A percentile compares a stretch with the other conserved stretches of the same genome.
These are phyloP conservation scores for Conidiobolus coronatus DNA, from an alignment of 371 early-diverging fungal genomes.

Conservation along the genomic window DNA sequence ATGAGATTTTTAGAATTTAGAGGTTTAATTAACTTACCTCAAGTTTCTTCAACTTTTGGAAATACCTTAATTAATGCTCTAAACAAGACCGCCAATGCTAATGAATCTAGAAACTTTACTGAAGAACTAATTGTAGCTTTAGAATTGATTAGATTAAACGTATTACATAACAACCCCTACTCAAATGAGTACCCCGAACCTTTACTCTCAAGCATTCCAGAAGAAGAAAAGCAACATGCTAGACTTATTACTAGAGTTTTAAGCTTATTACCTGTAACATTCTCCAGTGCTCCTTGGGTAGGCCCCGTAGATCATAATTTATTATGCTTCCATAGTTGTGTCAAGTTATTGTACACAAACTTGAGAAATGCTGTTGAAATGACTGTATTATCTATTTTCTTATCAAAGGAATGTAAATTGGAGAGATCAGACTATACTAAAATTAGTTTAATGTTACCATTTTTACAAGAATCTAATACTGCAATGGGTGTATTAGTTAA, in stretches of 20 bases:
- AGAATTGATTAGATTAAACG: slow-evolving; percentile 29
- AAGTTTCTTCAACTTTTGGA: not conserved
- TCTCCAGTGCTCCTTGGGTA: slow-evolving; percentile 24
- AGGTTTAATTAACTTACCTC: slow-evolving; percentile 1
- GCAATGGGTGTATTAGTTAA: slow-evolving; percentile 23
- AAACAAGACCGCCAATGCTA: slow-evolving; percentile 20
- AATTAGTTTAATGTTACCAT: slow-evolving; percentile 17
- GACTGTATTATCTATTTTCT: slow-evolving; percentile 24
- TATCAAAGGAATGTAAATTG: slow-evolving; percentile 15
- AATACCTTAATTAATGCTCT: slow-evolving; percentile 22
- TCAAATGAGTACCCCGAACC: slow-evolving; percentile 9
- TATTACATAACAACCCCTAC: slow-evolving; percentile 23
- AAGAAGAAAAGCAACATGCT: slow-evolving; percentile 13
- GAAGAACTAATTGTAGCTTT: slow-evolving; percentile 28
- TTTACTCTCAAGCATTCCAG: slow-evolving; percentile 1
- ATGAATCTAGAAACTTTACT: slow-evolving; percentile 11
- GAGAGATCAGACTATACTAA: not conserved
- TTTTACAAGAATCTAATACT: slow-evolving; percentile 22
- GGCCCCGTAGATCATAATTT: slow-evolving; percentile 48
- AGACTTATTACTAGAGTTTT: slow-evolving; percentile 27
- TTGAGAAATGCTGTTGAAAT: slow-evolving; percentile 36
- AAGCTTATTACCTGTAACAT: slow-evolving; percentile 21
- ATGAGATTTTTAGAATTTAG: slow-evolving; percentile 24
- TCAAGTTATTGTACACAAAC: slow-evolving; percentile 27
- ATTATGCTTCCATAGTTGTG: slow-evolving; percentile 43